Evolutionary conservation across 441 rosid species (phyloP).

Genomic region (Adansonia madagascariensis): DNA sequence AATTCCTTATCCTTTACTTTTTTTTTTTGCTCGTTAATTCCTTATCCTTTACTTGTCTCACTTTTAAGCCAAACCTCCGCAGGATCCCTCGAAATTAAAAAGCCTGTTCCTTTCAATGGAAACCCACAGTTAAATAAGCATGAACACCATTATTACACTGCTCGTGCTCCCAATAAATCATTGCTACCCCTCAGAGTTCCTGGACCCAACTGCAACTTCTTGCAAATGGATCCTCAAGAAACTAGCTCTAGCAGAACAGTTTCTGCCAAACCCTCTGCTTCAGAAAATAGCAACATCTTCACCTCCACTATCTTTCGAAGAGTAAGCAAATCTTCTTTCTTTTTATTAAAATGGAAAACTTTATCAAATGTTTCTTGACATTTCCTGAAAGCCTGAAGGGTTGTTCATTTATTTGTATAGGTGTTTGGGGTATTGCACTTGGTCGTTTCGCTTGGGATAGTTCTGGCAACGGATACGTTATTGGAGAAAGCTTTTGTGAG

Average conservation of each 20-base stretch:
- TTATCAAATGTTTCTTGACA: neutral
- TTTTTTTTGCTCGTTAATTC: neutral
- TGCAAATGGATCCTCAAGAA: slow-evolving; percentile 46
- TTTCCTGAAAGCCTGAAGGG: neutral
- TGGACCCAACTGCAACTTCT: slow-evolving; percentile 41
- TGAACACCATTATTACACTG: neutral
- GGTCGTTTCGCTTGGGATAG: slow-evolving; percentile 73
- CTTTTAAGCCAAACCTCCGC: slow-evolving; percentile 19
- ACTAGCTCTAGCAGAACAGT: slow-evolving; percentile 33
- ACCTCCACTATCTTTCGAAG: slow-evolving; percentile 52
- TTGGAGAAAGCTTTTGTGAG: slow-evolving; percentile 79
- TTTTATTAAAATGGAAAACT: neutral
- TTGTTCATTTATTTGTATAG: slow-evolving; percentile 33
- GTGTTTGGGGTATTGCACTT: slow-evolving; percentile 68
- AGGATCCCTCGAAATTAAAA: neutral
- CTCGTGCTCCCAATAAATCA: slow-evolving; percentile 20
- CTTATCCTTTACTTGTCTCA: slow-evolving; percentile 28
- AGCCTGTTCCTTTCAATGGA: slow-evolving; percentile 34
- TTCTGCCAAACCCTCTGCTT: slow-evolving; percentile 45
- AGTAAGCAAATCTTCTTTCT: slow-evolving; percentile 37
- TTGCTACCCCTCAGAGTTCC: slow-evolving; percentile 25
- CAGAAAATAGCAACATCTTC: slow-evolving; percentile 47
- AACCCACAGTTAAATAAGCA: slow-evolving; percentile 23
- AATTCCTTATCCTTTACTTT: neutral
- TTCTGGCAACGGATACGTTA: slow-evolving; percentile 71